phyloP scores from a whole-genome alignment of 371 early-diverging fungal species.

The Apophysomyces ossiformis region DNA sequence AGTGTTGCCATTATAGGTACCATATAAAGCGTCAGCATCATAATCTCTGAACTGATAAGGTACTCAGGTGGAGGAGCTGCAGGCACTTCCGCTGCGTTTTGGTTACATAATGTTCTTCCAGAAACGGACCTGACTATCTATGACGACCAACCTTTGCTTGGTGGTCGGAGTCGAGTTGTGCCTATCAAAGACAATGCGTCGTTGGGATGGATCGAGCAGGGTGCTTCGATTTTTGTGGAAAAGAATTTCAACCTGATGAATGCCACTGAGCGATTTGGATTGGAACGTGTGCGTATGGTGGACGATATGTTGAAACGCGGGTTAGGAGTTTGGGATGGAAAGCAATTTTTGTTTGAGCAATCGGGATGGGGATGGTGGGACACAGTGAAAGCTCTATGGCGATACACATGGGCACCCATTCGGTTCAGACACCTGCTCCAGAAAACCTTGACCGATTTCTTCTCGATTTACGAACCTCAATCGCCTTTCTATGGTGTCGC shows the following conservation, averaged over 20 bases:
- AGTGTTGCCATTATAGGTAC: not conserved
- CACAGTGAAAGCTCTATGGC: slow-evolving; percentile 43
- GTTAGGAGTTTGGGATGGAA: slow-evolving; percentile 60
- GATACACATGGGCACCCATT: slow-evolving; percentile 54
- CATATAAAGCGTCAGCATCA: not conserved
- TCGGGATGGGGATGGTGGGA: slow-evolving; percentile 52
- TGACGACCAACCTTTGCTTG: slow-evolving; percentile 53
- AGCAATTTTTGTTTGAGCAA: slow-evolving; percentile 55
- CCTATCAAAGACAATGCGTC: slow-evolving; percentile 43
- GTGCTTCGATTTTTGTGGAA: slow-evolving; percentile 69
- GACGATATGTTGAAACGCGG: slow-evolving; percentile 16
- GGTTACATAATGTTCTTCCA: slow-evolving; percentile 51
- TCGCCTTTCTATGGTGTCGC: slow-evolving; percentile 23
- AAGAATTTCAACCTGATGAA: slow-evolving; percentile 59
- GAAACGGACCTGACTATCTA: slow-evolving; percentile 50
- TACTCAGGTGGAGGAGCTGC: slow-evolving; percentile 65
- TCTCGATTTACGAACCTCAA: slow-evolving; percentile 7
- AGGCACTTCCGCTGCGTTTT: slow-evolving; percentile 66
- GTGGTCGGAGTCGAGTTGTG: slow-evolving; percentile 58
- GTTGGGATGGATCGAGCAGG: slow-evolving; percentile 54
- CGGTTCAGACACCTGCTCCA: slow-evolving; percentile 29
- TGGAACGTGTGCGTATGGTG: slow-evolving; percentile 31
- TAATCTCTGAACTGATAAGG: not conserved
- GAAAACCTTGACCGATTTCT: slow-evolving; percentile 24
- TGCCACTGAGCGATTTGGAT: slow-evolving; percentile 55